Conservation (phyloP, 441 rosid genomes). For the Gossypium davidsonii region DNA sequence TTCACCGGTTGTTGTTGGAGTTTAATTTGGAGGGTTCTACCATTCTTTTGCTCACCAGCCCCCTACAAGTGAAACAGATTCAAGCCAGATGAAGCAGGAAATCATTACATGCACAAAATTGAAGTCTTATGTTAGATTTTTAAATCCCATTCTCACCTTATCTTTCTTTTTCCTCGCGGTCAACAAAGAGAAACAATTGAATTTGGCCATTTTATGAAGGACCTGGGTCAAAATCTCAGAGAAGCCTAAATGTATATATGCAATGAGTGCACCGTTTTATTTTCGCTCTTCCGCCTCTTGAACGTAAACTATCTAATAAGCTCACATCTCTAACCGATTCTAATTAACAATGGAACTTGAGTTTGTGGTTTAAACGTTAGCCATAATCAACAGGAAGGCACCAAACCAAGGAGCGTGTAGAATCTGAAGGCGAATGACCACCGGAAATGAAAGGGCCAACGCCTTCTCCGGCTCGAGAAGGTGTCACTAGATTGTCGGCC, state of each 20-base stretch:
- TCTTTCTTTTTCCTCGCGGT: constrained; percentile 34
- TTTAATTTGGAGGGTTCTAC: constrained; percentile 42
- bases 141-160: constrained; percentile 34
- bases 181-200: constrained; percentile 39
- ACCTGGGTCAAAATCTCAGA: constrained; percentile 1
- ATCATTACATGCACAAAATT: neutral
- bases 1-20: constrained; percentile 52
- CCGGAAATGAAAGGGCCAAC: constrained; percentile 34
- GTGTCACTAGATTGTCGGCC: constrained; percentile 49
- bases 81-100: neutral
- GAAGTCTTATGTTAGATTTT: neutral
- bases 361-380: constrained; percentile 29
- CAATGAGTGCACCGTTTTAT: neutral
- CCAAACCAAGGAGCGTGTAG: constrained; percentile 34
- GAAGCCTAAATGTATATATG: neutral
- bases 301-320: neutral
- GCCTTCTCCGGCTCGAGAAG: constrained; percentile 44
- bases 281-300: constrained; percentile 2
- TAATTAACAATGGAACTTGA: constrained; percentile 2
- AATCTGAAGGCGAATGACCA: constrained; percentile 18
- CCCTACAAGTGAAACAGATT: constrained; percentile 29
- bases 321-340: constrained; percentile 33
- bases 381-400: constrained; percentile 80
- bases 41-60: constrained; percentile 22
- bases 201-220: constrained; percentile 34